Conservation (phyloP, 2,329 filamentous ascomycete genomes). For the Talaromyces sp. region DNA sequence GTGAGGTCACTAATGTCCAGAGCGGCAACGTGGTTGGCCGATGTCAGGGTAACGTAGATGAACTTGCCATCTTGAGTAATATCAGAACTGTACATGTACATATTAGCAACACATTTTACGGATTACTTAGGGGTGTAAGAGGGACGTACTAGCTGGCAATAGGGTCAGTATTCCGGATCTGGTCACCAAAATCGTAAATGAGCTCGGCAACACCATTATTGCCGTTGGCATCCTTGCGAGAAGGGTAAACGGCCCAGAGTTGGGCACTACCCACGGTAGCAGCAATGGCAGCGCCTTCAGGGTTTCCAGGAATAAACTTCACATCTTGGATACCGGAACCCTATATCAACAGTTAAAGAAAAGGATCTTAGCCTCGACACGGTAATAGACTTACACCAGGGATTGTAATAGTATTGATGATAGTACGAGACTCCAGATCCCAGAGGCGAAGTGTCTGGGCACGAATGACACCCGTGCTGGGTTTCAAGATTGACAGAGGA, state of each 20-base stretch:
- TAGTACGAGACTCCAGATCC: slow-evolving; percentile 53
- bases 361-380: neutral
- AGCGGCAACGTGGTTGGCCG: slow-evolving; percentile 60
- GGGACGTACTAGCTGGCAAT: slow-evolving; percentile 54
- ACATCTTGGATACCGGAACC: slow-evolving; percentile 62
- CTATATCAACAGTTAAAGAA: slow-evolving; percentile 21
- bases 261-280: slow-evolving; percentile 59
- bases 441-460: slow-evolving; percentile 61
- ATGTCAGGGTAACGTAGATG: slow-evolving; percentile 59
- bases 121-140: neutral
- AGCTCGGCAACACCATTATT: slow-evolving; percentile 58
- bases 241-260: slow-evolving; percentile 65
- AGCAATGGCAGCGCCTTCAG: slow-evolving; percentile 57
- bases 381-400: slow-evolving; percentile 45
- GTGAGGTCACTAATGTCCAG: slow-evolving; percentile 61
- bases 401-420: slow-evolving; percentile 60
- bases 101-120: slow-evolving; percentile 7
- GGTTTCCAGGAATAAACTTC: slow-evolving; percentile 62
- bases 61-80: slow-evolving; percentile 57
- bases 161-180: slow-evolving; percentile 49
- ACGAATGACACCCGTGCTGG: slow-evolving; percentile 35
- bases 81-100: slow-evolving; percentile 44
- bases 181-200: slow-evolving; percentile 57
- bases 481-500: slow-evolving; percentile 3
- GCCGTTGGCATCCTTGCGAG: slow-evolving; percentile 54